Percentiles rank a stretch among this genome's conserved stretches.
Conservation (phyloP, 371 early-diverging fungal species). For the Entomophthora muscae region DNA sequence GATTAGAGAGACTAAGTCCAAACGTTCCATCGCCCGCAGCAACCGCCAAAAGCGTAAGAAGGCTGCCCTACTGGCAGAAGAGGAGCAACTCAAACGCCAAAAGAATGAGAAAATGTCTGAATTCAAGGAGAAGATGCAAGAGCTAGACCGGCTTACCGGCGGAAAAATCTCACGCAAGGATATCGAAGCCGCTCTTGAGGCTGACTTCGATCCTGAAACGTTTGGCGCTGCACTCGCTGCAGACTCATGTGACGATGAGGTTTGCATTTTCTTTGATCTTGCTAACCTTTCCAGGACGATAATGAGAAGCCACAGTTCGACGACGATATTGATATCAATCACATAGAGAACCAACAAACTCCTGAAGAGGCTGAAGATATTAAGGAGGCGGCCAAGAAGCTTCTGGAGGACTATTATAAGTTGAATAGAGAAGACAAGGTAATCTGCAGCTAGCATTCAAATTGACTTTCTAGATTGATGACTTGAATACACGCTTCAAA, state of each 20-base stretch:
- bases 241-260: constrained; percentile 49
- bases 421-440: constrained; percentile 89
- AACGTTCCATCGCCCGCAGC: constrained; percentile 49
- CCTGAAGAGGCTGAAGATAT: constrained; percentile 16
- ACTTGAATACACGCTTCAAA: constrained; percentile 73
- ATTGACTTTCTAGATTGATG: constrained; percentile 34
- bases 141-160: constrained; percentile 75
- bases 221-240: constrained; percentile 66
- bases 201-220: constrained; percentile 72
- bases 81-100: constrained; percentile 69
- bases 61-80: constrained; percentile 39
- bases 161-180: constrained; percentile 27
- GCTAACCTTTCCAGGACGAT: constrained; percentile 15
- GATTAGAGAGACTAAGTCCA: constrained; percentile 48
- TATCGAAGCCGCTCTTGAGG: constrained; percentile 69
- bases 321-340: constrained; percentile 63
- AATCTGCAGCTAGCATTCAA: constrained; percentile 9
- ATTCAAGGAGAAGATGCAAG: constrained; percentile 49
- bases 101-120: constrained; percentile 79
- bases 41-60: constrained; percentile 46
- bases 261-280: constrained; percentile 11
- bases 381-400: constrained; percentile 22
- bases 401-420: constrained; percentile 58
- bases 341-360: constrained; percentile 17
- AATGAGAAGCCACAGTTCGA: constrained; percentile 63